Evolutionary conservation across 2,329 filamentous ascomycete genomes (phyloP).

Genomic region (Graphium sp.): DNA sequence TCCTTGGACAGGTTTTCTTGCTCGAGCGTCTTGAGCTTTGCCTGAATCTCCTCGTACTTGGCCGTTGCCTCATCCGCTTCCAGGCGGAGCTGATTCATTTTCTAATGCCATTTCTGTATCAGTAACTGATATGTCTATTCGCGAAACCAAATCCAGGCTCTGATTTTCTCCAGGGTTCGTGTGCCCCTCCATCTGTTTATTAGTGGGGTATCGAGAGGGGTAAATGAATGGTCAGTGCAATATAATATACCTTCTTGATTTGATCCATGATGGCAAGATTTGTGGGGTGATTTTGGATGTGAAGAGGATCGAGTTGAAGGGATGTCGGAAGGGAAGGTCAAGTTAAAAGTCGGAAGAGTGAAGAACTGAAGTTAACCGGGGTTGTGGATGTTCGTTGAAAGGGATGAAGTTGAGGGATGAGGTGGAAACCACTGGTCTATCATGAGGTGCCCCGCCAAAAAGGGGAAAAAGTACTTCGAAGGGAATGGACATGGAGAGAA

Average conservation of each 20-base stretch:
- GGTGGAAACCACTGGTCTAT: no score
- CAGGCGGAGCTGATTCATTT: slow-evolving; percentile 87
- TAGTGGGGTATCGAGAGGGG: slow-evolving; percentile 12
- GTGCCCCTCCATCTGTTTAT: neutral
- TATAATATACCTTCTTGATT: slow-evolving; percentile 66
- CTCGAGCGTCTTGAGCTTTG: slow-evolving; percentile 77
- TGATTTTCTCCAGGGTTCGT: no score
- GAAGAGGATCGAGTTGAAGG: slow-evolving; percentile 11
- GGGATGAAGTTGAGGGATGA: slow-evolving; percentile 2
- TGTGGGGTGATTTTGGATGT: slow-evolving; percentile 6
- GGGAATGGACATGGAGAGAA: no score
- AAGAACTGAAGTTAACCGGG: no score
- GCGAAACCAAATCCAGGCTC: no score
- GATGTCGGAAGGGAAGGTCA: slow-evolving; percentile 1
- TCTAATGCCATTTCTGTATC: no score
- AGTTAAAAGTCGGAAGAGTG: slow-evolving; percentile 1
- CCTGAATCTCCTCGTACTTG: slow-evolving; percentile 76
- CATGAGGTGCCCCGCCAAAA: no score
- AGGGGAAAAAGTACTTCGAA: no score
- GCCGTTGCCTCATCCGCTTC: slow-evolving; percentile 74
- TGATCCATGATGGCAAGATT: slow-evolving; percentile 47
- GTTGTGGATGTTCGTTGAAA: no score
- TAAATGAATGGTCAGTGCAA: slow-evolving; percentile 3
- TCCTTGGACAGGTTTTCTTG: slow-evolving; percentile 94
- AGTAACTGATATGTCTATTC: no score